Evolutionary conservation across 257 asterid species (phyloP).

Genomic region (Datura wrightii): DNA sequence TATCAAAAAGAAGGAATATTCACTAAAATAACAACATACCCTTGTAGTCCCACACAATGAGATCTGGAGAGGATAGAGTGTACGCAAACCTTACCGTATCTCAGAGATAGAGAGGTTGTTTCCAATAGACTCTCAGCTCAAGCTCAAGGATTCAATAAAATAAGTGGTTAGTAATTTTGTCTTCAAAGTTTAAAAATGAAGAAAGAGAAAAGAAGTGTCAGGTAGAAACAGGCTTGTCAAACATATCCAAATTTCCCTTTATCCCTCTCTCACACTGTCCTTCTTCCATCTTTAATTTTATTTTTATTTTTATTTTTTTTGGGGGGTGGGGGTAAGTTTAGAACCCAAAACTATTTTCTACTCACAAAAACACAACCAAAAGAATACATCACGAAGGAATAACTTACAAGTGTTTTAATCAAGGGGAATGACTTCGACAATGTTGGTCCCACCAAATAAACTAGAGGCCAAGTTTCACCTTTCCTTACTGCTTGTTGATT

Average conservation of each 20-base stretch:
- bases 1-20: too few species aligned
- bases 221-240: background rate
- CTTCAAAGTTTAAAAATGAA: background rate
- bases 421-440: conserved; percentile 63
- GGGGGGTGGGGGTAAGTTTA: background rate
- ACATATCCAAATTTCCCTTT: conserved; percentile 17
- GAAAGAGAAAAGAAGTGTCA: conserved; percentile 9
- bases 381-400: conserved; percentile 16
- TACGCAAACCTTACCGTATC: too few species aligned
- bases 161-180: conserved; percentile 15
- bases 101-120: too few species aligned
- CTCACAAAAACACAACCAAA: background rate
- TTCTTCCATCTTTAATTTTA: too few species aligned
- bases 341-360: background rate
- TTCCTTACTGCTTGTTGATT: conserved; percentile 67
- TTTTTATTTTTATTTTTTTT: background rate
- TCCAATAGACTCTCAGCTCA: too few species aligned
- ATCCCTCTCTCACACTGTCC: background rate
- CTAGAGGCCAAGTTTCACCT: conserved; percentile 91
- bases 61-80: too few species aligned
- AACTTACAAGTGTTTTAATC: conserved; percentile 69
- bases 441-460: conserved; percentile 74
- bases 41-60: too few species aligned
- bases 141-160: too few species aligned
- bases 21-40: too few species aligned